These are phyloP conservation scores for Plasmodium reichenowi DNA, from an alignment of 169 alveolate genomes.

Conservation along the genomic window DNA sequence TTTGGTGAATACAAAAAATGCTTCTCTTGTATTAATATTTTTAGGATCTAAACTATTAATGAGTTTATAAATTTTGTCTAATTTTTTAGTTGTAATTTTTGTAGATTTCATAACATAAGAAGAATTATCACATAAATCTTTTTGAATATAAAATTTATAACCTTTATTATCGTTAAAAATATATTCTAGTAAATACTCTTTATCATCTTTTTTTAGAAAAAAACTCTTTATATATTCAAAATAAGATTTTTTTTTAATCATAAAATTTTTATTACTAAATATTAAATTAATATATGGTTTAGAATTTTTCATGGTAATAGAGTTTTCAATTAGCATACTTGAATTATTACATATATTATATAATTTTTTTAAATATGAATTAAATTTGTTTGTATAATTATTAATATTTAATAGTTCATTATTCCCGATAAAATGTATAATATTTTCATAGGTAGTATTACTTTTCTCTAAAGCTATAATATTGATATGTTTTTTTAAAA, in stretches of 20 bases:
- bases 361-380: conserved; percentile 30
- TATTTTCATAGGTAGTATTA: background rate
- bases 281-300: conserved; percentile 22
- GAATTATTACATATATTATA: conserved; percentile 19
- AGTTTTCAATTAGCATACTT: conserved; percentile 12
- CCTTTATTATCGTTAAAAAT: conserved; percentile 58
- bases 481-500: background rate
- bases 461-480: conserved; percentile 29
- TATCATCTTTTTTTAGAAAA: conserved; percentile 40
- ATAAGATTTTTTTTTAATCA: conserved; percentile 30
- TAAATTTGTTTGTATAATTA: conserved; percentile 42
- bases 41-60: conserved; percentile 11
- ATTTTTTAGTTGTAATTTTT: conserved; percentile 38
- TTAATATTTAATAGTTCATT: conserved; percentile 26
- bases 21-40: background rate
- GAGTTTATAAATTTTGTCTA: conserved; percentile 8
- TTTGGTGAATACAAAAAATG: conserved; percentile 8
- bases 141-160: conserved; percentile 56
- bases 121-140: conserved; percentile 17
- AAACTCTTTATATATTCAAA: conserved; percentile 27
- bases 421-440: background rate
- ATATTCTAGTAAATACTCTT: conserved; percentile 17
- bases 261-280: conserved; percentile 33
- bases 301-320: conserved; percentile 1
- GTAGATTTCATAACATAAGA: conserved; percentile 38